Evolutionary conservation across 164 flowering plant genomes (phyloP).

Genomic region (Annona squamosa): DNA sequence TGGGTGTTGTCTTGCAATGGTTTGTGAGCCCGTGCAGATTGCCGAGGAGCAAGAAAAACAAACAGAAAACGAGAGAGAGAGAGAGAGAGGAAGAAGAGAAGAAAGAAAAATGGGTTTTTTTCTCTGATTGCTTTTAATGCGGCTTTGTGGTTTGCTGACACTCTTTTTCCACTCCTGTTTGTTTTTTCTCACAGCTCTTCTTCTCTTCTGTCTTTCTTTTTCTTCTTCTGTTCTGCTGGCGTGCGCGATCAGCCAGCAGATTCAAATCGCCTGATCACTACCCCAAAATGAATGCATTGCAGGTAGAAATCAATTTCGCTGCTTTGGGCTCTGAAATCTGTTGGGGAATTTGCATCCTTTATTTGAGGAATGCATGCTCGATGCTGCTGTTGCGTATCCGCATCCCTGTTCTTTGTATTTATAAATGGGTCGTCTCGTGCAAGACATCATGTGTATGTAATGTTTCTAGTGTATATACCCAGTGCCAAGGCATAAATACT

Average conservation of each 20-base stretch:
- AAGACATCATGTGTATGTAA: too few species aligned
- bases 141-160: neutral
- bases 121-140: neutral
- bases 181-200: neutral
- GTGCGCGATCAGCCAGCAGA: neutral
- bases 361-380: neutral
- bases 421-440: too few species aligned
- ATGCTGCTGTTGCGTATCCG: too few species aligned
- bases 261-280: neutral
- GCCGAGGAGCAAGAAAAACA: conserved; percentile 17
- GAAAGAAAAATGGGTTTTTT: neutral
- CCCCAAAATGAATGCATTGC: neutral
- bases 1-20: conserved; percentile 18
- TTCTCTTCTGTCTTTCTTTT: too few species aligned
- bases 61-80: neutral
- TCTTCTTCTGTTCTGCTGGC: neutral
- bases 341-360: neutral
- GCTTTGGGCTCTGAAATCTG: neutral
- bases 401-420: too few species aligned
- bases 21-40: conserved; percentile 24
- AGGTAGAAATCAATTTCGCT: neutral
- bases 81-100: neutral
- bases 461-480: too few species aligned
- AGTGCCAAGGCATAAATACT: too few species aligned
- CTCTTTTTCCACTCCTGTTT: neutral